Base-by-base conservation (phyloP, 108 stramenopile genomes). In the Fistulifera pelliculosa region DNA sequence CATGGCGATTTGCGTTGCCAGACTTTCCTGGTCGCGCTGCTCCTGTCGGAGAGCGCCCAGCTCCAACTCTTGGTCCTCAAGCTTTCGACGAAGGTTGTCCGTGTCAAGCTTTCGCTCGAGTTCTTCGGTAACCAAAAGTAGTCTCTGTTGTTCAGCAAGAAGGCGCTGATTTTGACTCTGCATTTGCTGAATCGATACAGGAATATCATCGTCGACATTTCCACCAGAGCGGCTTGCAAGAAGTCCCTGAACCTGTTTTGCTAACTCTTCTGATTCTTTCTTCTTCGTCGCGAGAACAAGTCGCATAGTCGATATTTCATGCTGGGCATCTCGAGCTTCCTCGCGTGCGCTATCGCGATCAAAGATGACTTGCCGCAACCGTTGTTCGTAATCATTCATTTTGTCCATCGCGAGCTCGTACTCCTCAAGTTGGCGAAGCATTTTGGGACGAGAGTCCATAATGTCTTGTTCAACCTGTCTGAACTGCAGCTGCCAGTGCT, bases 181-280 rank as follows among this genome's bases (percentile, higher is more conserved):
- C 56, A 94, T 79, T 41, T 79, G 66, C 25, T 60, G 60, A 38
- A 84, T 53, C 6, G 71, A 61, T 15, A 56, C 48, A 39, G 58
- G 61, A 41, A 75, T 51, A 14, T 45, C 62, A n/a, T 27, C 26
- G 10, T 63, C 65, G 27, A 58, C 62, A 49, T 66, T 60, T 6
- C 66, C 67, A n/a, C 75, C 58, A 0, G 71, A 56, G 5, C 74
- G 68, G 26, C 77, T 73, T 1, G 59, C 49, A 31, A 94, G 64
- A 40, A 94, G 66, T 19, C 71, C 64, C 58, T 90, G 93, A 0
- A 94, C 88, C 66, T 94, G 93, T 26, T 68, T 62, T 5, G 93
- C 93, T 59, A 94, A 68, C 45, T 79, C 83, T 27, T 69, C 66
- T 35, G 73, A 77, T 56, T 94, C 88, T 27, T 61, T 52, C 38